Percentiles rank a stretch among this genome's conserved stretches.
Conservation (phyloP, 129 eudicot species). For the Escallonia herrerae region DNA sequence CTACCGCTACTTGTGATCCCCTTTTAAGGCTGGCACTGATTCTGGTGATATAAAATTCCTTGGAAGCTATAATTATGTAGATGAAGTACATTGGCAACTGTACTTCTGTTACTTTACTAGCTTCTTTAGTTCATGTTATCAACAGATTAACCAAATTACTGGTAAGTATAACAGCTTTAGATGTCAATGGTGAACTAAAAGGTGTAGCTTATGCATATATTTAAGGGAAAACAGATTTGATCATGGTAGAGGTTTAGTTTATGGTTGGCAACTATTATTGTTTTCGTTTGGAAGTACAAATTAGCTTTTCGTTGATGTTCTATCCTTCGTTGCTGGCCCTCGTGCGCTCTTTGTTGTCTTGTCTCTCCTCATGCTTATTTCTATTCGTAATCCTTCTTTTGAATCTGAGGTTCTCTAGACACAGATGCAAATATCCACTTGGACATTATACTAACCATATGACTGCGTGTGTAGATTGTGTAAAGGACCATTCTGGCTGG, state of each 20-base stretch:
- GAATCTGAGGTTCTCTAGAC: conserved; percentile 9
- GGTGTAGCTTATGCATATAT: too few species aligned
- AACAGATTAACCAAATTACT: too few species aligned
- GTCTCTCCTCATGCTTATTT: conserved; percentile 6
- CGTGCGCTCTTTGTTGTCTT: conserved; percentile 26
- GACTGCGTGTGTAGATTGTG: conserved; percentile 26
- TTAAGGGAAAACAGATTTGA: conserved; percentile 4
- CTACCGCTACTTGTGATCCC: conserved; percentile 4
- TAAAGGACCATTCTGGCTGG: conserved; percentile 6
- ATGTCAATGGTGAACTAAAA: too few species aligned
- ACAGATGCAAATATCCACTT: conserved; percentile 10
- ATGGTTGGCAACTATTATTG: conserved; percentile 28
- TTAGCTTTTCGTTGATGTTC: conserved; percentile 31
- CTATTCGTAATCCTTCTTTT: conserved; percentile 12
- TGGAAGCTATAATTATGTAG: conserved; percentile 13
- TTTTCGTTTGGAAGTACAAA: conserved; percentile 42
- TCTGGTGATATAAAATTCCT: background rate
- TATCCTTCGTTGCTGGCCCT: conserved; percentile 21
- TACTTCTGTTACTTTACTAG: background rate
- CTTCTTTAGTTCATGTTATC: background rate
- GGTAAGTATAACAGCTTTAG: too few species aligned
- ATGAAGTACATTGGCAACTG: conserved; percentile 32
- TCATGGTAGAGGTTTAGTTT: conserved; percentile 15
- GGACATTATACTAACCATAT: conserved; percentile 16
- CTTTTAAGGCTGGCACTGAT: conserved; percentile 6